Evolutionary conservation across 2,329 filamentous ascomycete species (phyloP), one percentile per base, ranked within the genome.

Genomic region (Chrysosphaeria jannelii): DNA sequence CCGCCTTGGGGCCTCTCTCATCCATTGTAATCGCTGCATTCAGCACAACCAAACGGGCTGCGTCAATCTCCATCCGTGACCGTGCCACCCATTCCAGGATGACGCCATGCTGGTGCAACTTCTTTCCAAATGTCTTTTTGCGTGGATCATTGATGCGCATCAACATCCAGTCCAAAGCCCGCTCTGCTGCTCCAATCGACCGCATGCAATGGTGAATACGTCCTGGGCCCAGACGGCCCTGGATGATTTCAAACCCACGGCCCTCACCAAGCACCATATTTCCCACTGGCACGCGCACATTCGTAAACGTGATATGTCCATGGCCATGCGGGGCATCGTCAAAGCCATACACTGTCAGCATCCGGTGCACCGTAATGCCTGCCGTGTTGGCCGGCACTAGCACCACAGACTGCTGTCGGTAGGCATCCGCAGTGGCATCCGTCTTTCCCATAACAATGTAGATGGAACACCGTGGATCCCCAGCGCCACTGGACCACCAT

Each of bases 121-220:
- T 57, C 49, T 89, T 74, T 39, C 78, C 78, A 40, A 97, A 97
- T 1, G 85, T 70, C 37, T 68, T 78, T 57, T 91, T 91, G 36
- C 50, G 54, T 23, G 74, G 64, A 47, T 97, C 81, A 48, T 93
- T 93, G 48, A 90, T 68, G 30, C 85, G 70, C 36, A 78, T 72
- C 28, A 97, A 59, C 61, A 93, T 71, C 70, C 74, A 90, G 39
- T 93, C 81, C 13, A 97, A 60, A 1, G 79, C 85, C 33, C 67
- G 63, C 47, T 97, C 85, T 10, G 85, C 68, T 24, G 76, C 70
- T 25, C 85, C 85, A 39, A 97, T 85, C 29, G 65, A 68, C 32
- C 85, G 67, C 85, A 97, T 97, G 29, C 78, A 76, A 49, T 97
- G 85, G 50, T 97, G 85, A 41, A 97, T 93, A 28, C 85, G 72